Conservation (phyloP, 495 filamentous ascomycete genomes). For the Penicillium fimorum region DNA sequence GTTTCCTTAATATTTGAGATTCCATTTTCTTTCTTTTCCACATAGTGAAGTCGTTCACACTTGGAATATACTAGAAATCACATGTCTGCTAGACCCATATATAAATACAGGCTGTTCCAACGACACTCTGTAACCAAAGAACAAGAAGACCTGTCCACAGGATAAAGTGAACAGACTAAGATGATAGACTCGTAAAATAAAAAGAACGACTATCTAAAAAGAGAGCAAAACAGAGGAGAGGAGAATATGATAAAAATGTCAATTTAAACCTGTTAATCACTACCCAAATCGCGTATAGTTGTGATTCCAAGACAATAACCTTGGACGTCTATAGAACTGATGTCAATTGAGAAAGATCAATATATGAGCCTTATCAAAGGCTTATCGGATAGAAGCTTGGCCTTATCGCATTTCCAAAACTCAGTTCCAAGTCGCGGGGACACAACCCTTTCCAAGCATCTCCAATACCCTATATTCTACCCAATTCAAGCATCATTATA, state of each 20-base stretch:
- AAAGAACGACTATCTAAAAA: neutral
- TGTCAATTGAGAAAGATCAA: conserved; percentile 5
- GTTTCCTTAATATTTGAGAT: neutral
- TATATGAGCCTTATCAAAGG: conserved; percentile 1
- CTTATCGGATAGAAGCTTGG: conserved; percentile 20
- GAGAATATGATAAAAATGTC: neutral
- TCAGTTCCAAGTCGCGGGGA: conserved; percentile 25
- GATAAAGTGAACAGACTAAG: neutral
- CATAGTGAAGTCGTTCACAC: neutral
- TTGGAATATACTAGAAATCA: neutral
- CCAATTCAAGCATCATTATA: conserved; percentile 8
- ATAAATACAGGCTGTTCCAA: neutral
- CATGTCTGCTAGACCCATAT: neutral
- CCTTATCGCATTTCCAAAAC: conserved; percentile 24
- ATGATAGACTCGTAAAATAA: neutral
- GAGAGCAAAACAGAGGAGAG: neutral
- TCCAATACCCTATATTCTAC: neutral
- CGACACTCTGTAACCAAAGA: neutral
- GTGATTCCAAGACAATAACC: neutral
- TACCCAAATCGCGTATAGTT: neutral
- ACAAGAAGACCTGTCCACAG: neutral
- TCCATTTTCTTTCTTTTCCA: neutral
- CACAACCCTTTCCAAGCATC: neutral
- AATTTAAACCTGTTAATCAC: neutral
- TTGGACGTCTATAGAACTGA: neutral